Base-by-base conservation (phyloP, 1,284 basidiomycete species). In the Boletus sp. region DNA sequence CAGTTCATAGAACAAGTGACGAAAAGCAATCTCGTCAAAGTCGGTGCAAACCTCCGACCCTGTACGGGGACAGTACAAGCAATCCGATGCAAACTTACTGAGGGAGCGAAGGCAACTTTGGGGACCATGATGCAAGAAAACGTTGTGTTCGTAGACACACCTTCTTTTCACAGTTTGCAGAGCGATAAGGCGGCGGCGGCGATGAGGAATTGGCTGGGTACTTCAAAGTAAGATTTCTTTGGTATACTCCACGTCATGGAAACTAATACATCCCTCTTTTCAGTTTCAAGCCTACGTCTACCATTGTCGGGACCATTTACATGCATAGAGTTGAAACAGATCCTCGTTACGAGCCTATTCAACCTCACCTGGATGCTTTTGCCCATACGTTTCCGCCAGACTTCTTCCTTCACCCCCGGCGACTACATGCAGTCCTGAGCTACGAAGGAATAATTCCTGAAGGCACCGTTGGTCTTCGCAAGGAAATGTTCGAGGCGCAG, bases 101-200 rank as follows among this genome's bases (percentile, higher is more conserved):
- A 51, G 0, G 37, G 21, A 9, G 70, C 50, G 6, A 62, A 25
- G 33, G 0, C 0, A 2, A 3, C 7, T 14, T 40, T 71, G 23
- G 1, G 19, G 0, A 28, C 4, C n/a, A 11, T 17, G 14, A 6
- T 0, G 3, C 49, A 52, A 30, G 61, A 48, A 3, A 11, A 55
- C n/a, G 67, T 72, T 14, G 68, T 71, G 6, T 69, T 69, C 7
- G 58, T 69, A 0, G 64, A 71, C 31, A 71, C 55, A 0, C 68
- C 68, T 13, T 69, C 64, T n/a, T 67, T 69, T 37, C 23, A 35
- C 17, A 40, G 46, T 13, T 16, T 11, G 14, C 31, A 9, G 10
- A 13, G 31, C 31, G 44, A 52, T 9, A n/a, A 2, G 9, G 51
- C 28, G 5, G 53, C 38, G 3, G 58, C 10, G 31, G 2, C 10